A percentile compares a stretch with the other conserved stretches of the same genome.
These are phyloP conservation scores for Phyllosticta citriasiana DNA, from an alignment of 2,329 filamentous ascomycete species.

Conservation along the genomic window DNA sequence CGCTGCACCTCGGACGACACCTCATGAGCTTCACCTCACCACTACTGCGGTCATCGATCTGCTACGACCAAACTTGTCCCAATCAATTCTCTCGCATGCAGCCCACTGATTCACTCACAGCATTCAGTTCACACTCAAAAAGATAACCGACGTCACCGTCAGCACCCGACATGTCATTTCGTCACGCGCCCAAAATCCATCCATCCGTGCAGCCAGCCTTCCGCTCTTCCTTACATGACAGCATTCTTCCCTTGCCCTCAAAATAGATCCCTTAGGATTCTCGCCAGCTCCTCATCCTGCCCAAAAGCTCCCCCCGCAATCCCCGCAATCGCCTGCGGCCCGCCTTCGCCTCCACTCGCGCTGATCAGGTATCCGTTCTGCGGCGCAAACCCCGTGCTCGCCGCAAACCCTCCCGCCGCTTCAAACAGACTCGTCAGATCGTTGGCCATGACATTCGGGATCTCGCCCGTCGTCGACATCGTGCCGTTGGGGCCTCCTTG, in stretches of 20 bases:
- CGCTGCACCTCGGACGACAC: not conserved
- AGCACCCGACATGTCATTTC: not conserved
- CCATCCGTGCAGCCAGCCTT: not conserved
- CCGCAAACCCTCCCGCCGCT: conserved; percentile 44
- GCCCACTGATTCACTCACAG: not conserved
- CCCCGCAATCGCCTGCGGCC: conserved; percentile 7
- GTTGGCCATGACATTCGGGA: conserved; percentile 51
- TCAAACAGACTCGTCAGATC: conserved; percentile 56
- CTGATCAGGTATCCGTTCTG: conserved; percentile 24
- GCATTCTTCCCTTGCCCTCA: conserved; percentile 19
- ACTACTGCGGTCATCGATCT: not conserved
- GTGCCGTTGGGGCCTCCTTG: conserved; percentile 22
- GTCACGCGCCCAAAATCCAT: not conserved
- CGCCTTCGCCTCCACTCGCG: conserved; percentile 31
- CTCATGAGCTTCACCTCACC: not conserved
- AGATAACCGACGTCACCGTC: not conserved
- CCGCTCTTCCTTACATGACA: not conserved
- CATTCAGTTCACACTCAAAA: not conserved
- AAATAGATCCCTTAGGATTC: conserved; percentile 51
- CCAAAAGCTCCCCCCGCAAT: conserved; percentile 35
- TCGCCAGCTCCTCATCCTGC: conserved; percentile 49
- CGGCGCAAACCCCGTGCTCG: conserved; percentile 8
- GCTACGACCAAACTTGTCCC: not conserved
- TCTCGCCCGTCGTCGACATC: conserved; percentile 32
- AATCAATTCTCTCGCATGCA: not conserved